A percentile compares a stretch with the other conserved stretches of the same genome.
phyloP scores from a whole-genome alignment of 371 early-diverging fungal genomes.

The Catenaria anguillulae region DNA sequence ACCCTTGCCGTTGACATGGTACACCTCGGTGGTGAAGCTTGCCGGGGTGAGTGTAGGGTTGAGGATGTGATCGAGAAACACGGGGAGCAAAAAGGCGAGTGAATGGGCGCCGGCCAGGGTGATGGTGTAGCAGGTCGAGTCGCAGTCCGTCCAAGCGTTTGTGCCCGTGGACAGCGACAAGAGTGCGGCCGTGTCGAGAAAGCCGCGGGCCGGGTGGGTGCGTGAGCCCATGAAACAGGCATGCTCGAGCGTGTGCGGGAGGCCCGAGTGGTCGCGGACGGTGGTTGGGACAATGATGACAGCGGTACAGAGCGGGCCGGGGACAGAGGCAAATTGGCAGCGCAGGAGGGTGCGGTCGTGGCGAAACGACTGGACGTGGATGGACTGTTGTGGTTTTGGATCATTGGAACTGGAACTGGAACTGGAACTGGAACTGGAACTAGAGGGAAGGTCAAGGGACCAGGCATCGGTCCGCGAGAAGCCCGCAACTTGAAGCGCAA shows the following conservation, averaged over 20 bases:
- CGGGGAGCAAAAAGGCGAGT: constrained; percentile 36
- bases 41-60: constrained; percentile 45
- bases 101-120: constrained; percentile 44
- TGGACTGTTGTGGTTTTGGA: too few species aligned
- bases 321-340: constrained; percentile 29
- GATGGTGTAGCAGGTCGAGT: constrained; percentile 53
- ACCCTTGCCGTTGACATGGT: constrained; percentile 46
- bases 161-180: constrained; percentile 54
- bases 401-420: too few species aligned
- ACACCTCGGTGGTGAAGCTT: constrained; percentile 53
- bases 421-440: too few species aligned
- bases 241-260: constrained; percentile 66
- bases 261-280: constrained; percentile 38
- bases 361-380: too few species aligned
- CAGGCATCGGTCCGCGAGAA: too few species aligned
- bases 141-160: constrained; percentile 46
- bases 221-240: constrained; percentile 58
- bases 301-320: constrained; percentile 35
- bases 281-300: constrained; percentile 55
- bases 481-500: too few species aligned
- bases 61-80: constrained; percentile 58
- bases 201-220: constrained; percentile 45
- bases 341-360: too few species aligned
- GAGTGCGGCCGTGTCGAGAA: constrained; percentile 51
- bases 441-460: too few species aligned